A percentile compares a stretch with the other conserved stretches of the same genome.
These are phyloP conservation scores for Hylodesmum podocarpum DNA, from an alignment of 306 rosid genomes.

Conservation along the genomic window DNA sequence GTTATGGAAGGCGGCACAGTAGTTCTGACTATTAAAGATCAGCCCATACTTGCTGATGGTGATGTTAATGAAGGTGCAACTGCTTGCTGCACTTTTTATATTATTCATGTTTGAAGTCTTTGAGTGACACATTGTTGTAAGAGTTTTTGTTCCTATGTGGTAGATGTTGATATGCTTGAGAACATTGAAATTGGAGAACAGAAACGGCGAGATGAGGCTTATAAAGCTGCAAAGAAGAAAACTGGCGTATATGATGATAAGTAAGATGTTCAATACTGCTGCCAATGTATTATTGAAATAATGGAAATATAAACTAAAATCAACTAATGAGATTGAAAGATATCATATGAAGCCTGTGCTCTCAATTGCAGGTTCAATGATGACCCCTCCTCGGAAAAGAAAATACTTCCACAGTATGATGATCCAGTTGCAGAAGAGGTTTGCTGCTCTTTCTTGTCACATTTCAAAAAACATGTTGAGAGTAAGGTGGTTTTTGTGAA, in stretches of 20 bases:
- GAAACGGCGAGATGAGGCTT: conserved; percentile 76
- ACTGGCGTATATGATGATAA: conserved; percentile 76
- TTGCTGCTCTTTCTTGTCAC: conserved; percentile 13
- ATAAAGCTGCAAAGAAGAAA: conserved; percentile 91
- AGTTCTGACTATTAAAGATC: conserved; percentile 94
- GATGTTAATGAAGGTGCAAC: conserved; percentile 79
- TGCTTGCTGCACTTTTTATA: conserved; percentile 11
- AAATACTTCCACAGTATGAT: conserved; percentile 90
- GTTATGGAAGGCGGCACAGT: conserved; percentile 93
- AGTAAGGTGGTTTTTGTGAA: conserved; percentile 7
- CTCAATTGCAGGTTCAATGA: conserved; percentile 76
- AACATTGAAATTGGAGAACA: conserved; percentile 95
- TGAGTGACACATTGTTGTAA: conserved; percentile 33
- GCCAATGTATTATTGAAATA: neutral
- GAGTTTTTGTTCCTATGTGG: conserved; percentile 40
- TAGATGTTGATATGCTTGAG: conserved; percentile 94
- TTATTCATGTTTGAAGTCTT: conserved; percentile 25
- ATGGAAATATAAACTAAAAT: neutral
- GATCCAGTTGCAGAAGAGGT: conserved; percentile 86
- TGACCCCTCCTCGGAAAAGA: conserved; percentile 71
- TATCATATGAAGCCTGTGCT: conserved; percentile 9
- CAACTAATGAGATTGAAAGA: neutral
- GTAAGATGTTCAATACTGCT: conserved; percentile 47
- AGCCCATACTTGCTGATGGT: conserved; percentile 80
- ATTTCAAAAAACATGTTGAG: conserved; percentile 21